Base-by-base conservation (phyloP, 2,329 filamentous ascomycete genomes). In the Xylaria sp. region DNA sequence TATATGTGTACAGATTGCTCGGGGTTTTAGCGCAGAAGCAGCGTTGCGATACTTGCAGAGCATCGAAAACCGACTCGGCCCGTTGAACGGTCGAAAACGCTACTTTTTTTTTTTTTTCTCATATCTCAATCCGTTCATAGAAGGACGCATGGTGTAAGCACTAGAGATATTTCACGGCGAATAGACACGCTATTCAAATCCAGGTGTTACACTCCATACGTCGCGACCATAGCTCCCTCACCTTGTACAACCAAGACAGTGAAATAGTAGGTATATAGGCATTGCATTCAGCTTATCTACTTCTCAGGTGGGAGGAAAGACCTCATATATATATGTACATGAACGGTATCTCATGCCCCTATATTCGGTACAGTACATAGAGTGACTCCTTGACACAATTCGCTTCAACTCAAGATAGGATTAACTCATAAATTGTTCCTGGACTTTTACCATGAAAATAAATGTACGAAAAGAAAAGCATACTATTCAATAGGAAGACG, bases 1-100 rank as follows among this genome's bases (percentile, higher is more conserved):
- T 70, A 70, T 71, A 66, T 39, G 18, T 66, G 64, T 70, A 63
- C 62, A 55, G 23, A 63, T n/a, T 67, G 62, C 49, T 61, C 58
- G 23, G 15, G 54, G 48, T 31, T 13, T 13, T 25, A 33, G 61
- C 36, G 39, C 41, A 28, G 41, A 60, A 60, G 41, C 55, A 60
- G 58, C 23, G 54, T 62, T 49, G 58, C 48, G 20, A 63, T 46
- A 55, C 36, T 49, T 28, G 9, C 28, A 51, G 60, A 57, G 49
- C 48, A 56, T 43, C 6, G 15, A 59, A 31, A 54, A 33, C 54
- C 20, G 43, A 55, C 36, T 55, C 36, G 57, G 46, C 31, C 10
- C 9, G 25, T 25, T 8, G 33, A 36, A 15, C n/a, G 48, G 43
- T 48, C 18, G 12, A 25, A 20, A 39, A 31, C 13, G 39, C 31